Evolutionary conservation across 352 stramenopile species (phyloP), one percentile per base, ranked within the genome.

Genomic region (Phytophthora sojae): DNA sequence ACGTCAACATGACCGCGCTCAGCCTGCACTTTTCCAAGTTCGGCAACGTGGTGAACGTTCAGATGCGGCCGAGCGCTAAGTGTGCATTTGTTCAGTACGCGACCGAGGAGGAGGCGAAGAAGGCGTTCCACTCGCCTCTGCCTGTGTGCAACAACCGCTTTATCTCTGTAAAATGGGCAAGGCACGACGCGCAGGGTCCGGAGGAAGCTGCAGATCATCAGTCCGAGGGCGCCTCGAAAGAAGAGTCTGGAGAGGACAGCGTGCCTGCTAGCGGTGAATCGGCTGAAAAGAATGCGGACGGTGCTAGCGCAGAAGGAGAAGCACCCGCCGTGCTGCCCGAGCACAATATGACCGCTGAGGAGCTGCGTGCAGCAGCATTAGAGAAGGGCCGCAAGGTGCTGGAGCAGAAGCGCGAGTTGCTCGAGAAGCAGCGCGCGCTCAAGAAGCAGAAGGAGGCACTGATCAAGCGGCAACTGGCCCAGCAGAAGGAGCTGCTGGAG

Each of bases 71-170:
- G 58, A 86, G 73, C 30, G 82, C 88, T 54, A 90, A 88, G 62
- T 94, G 86, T 60, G 89, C 89, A 26, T 96, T 93, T 79, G 86
- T 96, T 58, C 89, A 96, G 60, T 96, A 95, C 70, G 86, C 86
- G 56, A 95, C 75, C 5, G 83, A 93, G 56, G 88, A 93, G 3
- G 85, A 93, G 57, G 89, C 89, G 7, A 91, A 90, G 71, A 94
- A 93, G 64, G 89, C 89, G 21, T 95, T 95, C 76, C 88, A 95
- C 62, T 96, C 89, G 45, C 89, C 89, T 0, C 89, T 95, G 9
- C 88, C 89, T 52, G 89, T 96, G 47, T 96, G 89, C 81, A 96
- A 96, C 69, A 96, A 96, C 68, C 88, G 89, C 8, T 96, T 96
- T 65, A 96, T 96, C 50, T 86, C 90, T 49, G 89, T 96, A 23